phyloP scores from a whole-genome alignment of 2,329 filamentous ascomycete genomes.

The Paracorniculantispora psalliotae region DNA sequence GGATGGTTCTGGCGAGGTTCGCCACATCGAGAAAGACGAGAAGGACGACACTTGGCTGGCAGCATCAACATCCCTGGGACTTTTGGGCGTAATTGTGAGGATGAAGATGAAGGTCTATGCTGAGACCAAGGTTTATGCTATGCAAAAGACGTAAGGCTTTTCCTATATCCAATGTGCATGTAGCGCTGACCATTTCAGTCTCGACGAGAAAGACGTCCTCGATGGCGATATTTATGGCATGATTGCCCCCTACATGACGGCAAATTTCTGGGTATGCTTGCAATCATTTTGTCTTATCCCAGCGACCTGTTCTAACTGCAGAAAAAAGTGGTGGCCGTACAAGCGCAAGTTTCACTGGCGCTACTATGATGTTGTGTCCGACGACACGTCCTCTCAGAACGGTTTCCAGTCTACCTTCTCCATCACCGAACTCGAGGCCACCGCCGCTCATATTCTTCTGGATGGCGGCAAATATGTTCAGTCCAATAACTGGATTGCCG shows the following conservation, averaged over 20 bases:
- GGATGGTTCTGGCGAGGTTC: constrained; percentile 40
- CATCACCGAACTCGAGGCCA: constrained; percentile 38
- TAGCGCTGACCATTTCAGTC: constrained; percentile 23
- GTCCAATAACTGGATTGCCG: constrained; percentile 44
- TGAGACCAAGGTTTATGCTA: constrained; percentile 47
- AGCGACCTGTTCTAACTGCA: constrained; percentile 10
- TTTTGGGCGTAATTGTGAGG: constrained; percentile 43
- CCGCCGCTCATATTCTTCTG: constrained; percentile 36
- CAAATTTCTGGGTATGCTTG: constrained; percentile 43
- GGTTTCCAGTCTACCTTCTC: constrained; percentile 51
- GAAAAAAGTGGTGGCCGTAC: constrained; percentile 45
- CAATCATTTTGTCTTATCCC: background rate
- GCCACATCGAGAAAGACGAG: constrained; percentile 37
- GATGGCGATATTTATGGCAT: constrained; percentile 45
- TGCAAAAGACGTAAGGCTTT: constrained; percentile 42
- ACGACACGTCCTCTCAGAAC: constrained; percentile 36
- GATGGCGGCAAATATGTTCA: constrained; percentile 42
- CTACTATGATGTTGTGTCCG: constrained; percentile 44
- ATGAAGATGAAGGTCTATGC: constrained; percentile 46
- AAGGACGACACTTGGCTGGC: constrained; percentile 45
- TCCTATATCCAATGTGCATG: too few species aligned
- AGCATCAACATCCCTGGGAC: constrained; percentile 45
- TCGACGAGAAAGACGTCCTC: constrained; percentile 43
- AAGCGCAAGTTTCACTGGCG: constrained; percentile 46
- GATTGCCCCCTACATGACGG: constrained; percentile 46